Conservation (phyloP, 768 basidiomycete genomes). For the Mycena haematopus region DNA sequence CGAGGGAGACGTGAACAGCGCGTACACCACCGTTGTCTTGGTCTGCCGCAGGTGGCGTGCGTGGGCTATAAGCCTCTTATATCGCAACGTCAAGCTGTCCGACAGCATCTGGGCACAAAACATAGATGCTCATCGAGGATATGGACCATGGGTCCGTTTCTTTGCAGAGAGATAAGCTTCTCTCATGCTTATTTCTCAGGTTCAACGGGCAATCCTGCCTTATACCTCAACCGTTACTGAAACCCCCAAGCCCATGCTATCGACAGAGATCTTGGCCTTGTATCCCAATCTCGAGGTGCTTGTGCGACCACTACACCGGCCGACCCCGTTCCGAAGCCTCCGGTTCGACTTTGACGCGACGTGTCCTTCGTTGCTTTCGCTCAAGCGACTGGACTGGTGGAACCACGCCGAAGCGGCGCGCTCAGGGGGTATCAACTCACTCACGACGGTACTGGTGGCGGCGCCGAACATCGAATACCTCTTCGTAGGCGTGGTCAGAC, state of each 20-base stretch:
- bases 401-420: slow-evolving; percentile 61
- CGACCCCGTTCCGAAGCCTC: slow-evolving; percentile 29
- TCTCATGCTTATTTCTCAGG: slow-evolving; percentile 36
- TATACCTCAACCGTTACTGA: slow-evolving; percentile 58
- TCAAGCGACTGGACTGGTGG: slow-evolving; percentile 76
- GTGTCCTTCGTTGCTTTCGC: slow-evolving; percentile 51
- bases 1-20: slow-evolving; percentile 41
- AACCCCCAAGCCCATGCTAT: slow-evolving; percentile 36
- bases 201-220: slow-evolving; percentile 64
- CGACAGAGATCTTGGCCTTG: slow-evolving; percentile 53
- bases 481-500: slow-evolving; percentile 54
- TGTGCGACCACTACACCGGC: slow-evolving; percentile 49
- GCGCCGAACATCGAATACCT: slow-evolving; percentile 67
- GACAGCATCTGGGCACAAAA: slow-evolving; percentile 29
- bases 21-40: slow-evolving; percentile 45
- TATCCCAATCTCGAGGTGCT: slow-evolving; percentile 63
- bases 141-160: slow-evolving; percentile 41
- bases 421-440: slow-evolving; percentile 70
- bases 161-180: slow-evolving; percentile 7
- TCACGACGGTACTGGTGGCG: slow-evolving; percentile 55
- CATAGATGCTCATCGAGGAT: slow-evolving; percentile 37
- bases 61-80: slow-evolving; percentile 54
- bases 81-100: slow-evolving; percentile 58
- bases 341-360: slow-evolving; percentile 62
- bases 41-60: slow-evolving; percentile 66